Evolutionary conservation across 192 early-diverging fungal genomes (phyloP).

Genomic region (Linnemannia zychae): DNA sequence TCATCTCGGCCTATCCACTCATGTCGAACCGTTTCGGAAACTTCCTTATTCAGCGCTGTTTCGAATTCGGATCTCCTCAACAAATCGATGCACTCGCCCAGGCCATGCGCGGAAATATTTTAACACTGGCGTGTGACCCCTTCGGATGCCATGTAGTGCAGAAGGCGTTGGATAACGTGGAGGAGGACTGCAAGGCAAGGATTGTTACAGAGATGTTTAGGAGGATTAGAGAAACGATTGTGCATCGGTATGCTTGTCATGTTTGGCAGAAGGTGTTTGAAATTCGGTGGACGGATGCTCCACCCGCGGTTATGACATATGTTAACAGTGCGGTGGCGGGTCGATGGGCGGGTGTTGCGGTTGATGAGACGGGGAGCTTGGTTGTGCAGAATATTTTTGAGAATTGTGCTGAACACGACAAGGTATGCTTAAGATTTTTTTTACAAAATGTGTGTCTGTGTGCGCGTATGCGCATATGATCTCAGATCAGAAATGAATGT

Average conservation of each 20-base stretch:
- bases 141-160: conserved; percentile 88
- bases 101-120: conserved; percentile 73
- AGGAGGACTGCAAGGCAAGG: conserved; percentile 68
- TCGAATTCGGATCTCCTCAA: conserved; percentile 72
- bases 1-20: conserved; percentile 66
- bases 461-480: too few relatives aligned
- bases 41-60: conserved; percentile 79
- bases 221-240: conserved; percentile 76
- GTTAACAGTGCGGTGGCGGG: conserved; percentile 71
- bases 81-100: conserved; percentile 69
- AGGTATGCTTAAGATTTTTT: too few relatives aligned
- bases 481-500: too few relatives aligned
- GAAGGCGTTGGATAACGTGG: conserved; percentile 77
- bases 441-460: too few relatives aligned
- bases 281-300: conserved; percentile 68
- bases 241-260: conserved; percentile 82
- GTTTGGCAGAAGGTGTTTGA: conserved; percentile 88
- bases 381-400: conserved; percentile 87
- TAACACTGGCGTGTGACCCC: conserved; percentile 75
- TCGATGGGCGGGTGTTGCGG: conserved; percentile 75
- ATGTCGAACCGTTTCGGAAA: conserved; percentile 86
- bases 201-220: conserved; percentile 75
- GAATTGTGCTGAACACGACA: conserved; percentile 73
- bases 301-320: conserved; percentile 68
- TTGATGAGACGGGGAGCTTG: conserved; percentile 83